Evolutionary conservation across 176 grass and related monocot species (phyloP).

Genomic region (Phragmites australis): DNA sequence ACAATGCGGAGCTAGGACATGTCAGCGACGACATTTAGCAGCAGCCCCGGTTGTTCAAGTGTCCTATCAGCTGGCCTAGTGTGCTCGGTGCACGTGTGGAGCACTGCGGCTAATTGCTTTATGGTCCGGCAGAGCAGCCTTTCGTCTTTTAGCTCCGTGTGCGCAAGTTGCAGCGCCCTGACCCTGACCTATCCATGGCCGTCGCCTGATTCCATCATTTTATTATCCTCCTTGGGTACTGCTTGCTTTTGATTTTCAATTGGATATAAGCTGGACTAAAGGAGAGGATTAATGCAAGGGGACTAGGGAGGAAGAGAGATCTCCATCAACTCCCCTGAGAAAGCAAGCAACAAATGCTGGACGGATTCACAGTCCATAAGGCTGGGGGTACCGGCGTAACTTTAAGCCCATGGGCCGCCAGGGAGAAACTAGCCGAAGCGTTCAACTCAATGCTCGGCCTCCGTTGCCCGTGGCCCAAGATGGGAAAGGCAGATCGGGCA

Average conservation of each 20-base stretch:
- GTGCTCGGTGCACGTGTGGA: slow-evolving; percentile 26
- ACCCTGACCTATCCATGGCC: not conserved
- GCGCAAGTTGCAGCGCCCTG: slow-evolving; percentile 14
- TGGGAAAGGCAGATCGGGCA: not conserved
- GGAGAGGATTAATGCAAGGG: too few relatives aligned
- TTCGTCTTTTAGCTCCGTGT: slow-evolving; percentile 14
- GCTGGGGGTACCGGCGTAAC: too few relatives aligned
- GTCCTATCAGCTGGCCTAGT: not conserved
- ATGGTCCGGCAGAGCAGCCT: not conserved
- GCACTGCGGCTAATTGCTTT: not conserved
- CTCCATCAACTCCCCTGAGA: too few relatives aligned
- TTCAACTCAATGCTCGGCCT: too few relatives aligned
- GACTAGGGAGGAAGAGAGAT: too few relatives aligned
- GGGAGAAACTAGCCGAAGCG: too few relatives aligned
- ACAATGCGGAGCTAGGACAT: not conserved
- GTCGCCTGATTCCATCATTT: not conserved
- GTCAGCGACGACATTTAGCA: not conserved
- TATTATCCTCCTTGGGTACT: not conserved
- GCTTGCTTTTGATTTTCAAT: not conserved
- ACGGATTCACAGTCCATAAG: too few relatives aligned
- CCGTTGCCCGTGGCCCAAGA: not conserved
- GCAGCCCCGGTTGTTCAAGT: not conserved
- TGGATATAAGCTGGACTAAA: too few relatives aligned
- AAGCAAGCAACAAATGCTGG: too few relatives aligned
- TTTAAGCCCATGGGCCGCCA: not conserved